phyloP scores from a whole-genome alignment of 139 green algal genomes.

The Diplosphaera chodatii region DNA sequence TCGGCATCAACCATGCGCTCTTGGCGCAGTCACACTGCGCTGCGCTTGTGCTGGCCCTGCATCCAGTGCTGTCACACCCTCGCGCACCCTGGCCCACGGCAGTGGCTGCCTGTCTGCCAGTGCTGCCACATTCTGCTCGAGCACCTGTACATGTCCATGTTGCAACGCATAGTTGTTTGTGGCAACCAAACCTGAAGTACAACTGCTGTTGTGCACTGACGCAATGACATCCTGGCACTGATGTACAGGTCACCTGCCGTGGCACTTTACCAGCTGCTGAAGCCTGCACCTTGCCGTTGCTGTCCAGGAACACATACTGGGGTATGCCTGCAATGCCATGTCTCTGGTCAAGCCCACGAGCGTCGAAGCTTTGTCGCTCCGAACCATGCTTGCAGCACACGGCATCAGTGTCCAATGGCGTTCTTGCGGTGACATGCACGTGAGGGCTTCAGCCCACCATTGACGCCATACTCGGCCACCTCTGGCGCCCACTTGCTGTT shows the following conservation, averaged over 20 bases:
- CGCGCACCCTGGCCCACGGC: constrained; percentile 33
- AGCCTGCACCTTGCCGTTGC: constrained; percentile 52
- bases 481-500: constrained; percentile 86
- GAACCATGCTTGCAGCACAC: too few species aligned
- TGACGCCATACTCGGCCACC: constrained; percentile 79
- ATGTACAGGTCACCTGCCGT: constrained; percentile 17
- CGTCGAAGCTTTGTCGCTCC: too few species aligned
- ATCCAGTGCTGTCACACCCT: constrained; percentile 25
- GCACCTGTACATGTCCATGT: constrained; percentile 23
- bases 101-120: constrained; percentile 36
- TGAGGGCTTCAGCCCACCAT: constrained; percentile 63
- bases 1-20: constrained; percentile 42
- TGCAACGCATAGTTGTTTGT: too few species aligned
- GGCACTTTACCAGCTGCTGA: constrained; percentile 79
- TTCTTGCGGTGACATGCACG: too few species aligned
- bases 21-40: constrained; percentile 14
- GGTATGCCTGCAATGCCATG: too few species aligned
- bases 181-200: too few species aligned
- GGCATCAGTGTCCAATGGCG: too few species aligned
- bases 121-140: constrained; percentile 56
- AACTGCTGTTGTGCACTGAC: too few species aligned
- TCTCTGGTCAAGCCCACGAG: too few species aligned
- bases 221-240: too few species aligned
- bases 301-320: constrained; percentile 86
- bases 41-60: constrained; percentile 10